These are phyloP conservation scores for Dipodascopsis tothii DNA, from an alignment of 805 yeast genomes.

Conservation along the genomic window DNA sequence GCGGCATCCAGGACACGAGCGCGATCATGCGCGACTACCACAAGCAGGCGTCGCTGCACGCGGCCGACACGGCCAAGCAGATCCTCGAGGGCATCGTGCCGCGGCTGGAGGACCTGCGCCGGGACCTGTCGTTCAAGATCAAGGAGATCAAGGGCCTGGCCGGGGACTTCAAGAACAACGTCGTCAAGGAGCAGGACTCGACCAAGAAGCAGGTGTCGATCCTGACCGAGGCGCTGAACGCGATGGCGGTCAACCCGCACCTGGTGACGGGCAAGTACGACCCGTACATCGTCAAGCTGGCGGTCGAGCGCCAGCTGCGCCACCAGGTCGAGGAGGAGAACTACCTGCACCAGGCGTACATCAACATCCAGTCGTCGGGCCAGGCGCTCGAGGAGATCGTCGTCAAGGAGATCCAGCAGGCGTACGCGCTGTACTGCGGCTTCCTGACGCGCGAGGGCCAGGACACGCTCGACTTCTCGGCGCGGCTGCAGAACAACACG, in stretches of 20 bases:
- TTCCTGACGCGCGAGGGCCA: constrained; percentile 41
- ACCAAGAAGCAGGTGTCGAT: constrained; percentile 17
- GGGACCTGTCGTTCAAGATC: constrained; percentile 75
- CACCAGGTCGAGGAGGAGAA: constrained; percentile 77
- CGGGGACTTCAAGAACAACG: constrained; percentile 75
- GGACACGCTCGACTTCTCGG: constrained; percentile 57
- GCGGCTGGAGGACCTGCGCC: constrained; percentile 45
- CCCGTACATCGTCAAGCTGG: constrained; percentile 68
- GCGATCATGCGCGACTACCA: constrained; percentile 39
- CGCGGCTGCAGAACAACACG: constrained; percentile 61
- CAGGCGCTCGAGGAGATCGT: constrained; percentile 83
- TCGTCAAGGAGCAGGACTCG: constrained; percentile 52
- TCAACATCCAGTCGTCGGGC: constrained; percentile 80
- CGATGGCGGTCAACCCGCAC: constrained; percentile 36
- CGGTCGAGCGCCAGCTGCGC: constrained; percentile 68
- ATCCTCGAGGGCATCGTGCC: constrained; percentile 56
- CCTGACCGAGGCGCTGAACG: constrained; percentile 49
- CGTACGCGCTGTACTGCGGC: constrained; percentile 50
- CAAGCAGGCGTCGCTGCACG: constrained; percentile 49
- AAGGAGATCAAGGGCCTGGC: constrained; percentile 77
- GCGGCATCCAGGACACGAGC: constrained; percentile 28
- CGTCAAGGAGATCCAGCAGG: constrained; percentile 76
- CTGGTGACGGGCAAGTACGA: constrained; percentile 53
- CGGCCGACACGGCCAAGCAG: constrained; percentile 53
- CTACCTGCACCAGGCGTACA: constrained; percentile 73